Evolutionary conservation across 192 early-diverging fungal genomes (phyloP).

Genomic region (Coemansia sp.): DNA sequence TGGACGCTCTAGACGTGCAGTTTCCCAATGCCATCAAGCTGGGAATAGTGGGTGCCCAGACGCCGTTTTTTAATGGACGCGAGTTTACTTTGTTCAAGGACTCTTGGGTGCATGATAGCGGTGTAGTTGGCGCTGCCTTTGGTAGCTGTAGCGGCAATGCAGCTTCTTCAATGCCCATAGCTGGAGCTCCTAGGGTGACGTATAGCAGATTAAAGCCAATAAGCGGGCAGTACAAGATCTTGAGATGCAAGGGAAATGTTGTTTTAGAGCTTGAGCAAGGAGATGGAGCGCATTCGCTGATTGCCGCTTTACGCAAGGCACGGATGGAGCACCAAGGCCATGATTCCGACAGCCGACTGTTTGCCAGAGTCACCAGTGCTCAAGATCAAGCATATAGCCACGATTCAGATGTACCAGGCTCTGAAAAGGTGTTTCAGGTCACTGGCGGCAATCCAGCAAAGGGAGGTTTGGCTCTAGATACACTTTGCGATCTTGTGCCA

Average conservation of each 20-base stretch:
- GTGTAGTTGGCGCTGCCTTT: conserved; percentile 41
- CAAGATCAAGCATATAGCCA: background rate
- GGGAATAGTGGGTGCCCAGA: conserved; percentile 37
- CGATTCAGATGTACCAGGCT: background rate
- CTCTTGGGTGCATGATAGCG: conserved; percentile 9
- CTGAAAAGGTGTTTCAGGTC: conserved; percentile 22
- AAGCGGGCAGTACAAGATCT: conserved; percentile 26
- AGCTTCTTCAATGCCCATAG: conserved; percentile 17
- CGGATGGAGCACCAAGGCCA: background rate
- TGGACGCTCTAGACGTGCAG: conserved; percentile 24
- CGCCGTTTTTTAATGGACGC: conserved; percentile 43
- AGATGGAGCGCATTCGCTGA: conserved; percentile 17
- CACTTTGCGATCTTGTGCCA: conserved; percentile 24
- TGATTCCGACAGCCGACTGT: conserved; percentile 16
- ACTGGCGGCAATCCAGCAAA: conserved; percentile 50
- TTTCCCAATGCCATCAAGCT: conserved; percentile 43
- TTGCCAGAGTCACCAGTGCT: conserved; percentile 16
- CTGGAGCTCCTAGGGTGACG: background rate
- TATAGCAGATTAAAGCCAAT: conserved; percentile 11
- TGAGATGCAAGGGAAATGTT: conserved; percentile 44
- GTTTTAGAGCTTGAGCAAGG: conserved; percentile 42
- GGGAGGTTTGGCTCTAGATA: conserved; percentile 43
- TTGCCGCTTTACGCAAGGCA: conserved; percentile 18
- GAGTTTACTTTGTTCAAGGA: conserved; percentile 28
- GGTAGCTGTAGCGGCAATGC: conserved; percentile 12